These are phyloP conservation scores for Daldinia loculata DNA, from an alignment of 495 filamentous ascomycete species.

Conservation along the genomic window DNA sequence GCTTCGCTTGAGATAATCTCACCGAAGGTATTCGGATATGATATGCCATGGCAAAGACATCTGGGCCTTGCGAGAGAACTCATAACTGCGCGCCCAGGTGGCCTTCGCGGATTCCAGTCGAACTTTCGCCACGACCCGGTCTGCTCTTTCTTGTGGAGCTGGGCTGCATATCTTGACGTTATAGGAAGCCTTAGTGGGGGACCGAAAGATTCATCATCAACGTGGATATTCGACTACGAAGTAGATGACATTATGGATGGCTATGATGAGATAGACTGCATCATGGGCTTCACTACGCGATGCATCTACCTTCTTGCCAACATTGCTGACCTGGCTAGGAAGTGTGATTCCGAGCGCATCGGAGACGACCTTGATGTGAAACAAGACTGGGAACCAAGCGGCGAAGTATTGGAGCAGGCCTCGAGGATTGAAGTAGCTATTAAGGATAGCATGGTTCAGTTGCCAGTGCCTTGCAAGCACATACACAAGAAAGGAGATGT, in stretches of 20 bases:
- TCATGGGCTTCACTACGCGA: constrained; percentile 77
- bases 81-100: constrained; percentile 71
- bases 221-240: constrained; percentile 57
- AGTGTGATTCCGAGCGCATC: constrained; percentile 75
- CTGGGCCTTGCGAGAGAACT: constrained; percentile 79
- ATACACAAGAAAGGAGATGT: constrained; percentile 57
- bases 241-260: constrained; percentile 62
- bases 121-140: constrained; percentile 67
- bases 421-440: constrained; percentile 64
- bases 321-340: constrained; percentile 75
- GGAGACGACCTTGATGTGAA: constrained; percentile 58
- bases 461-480: constrained; percentile 56
- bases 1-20: constrained; percentile 87
- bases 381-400: constrained; percentile 67
- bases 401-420: constrained; percentile 62
- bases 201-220: constrained; percentile 45
- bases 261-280: constrained; percentile 76
- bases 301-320: constrained; percentile 76
- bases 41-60: constrained; percentile 81
- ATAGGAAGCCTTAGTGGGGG: constrained; percentile 77
- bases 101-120: constrained; percentile 62
- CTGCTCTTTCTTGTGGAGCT: constrained; percentile 82
- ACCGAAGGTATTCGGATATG: constrained; percentile 74
- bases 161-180: constrained; percentile 88
- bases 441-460: constrained; percentile 53